A percentile compares a stretch with the other conserved stretches of the same genome.
Evolutionary conservation across 257 asterid species (phyloP).

Genomic region (Solanum tarapatanum): DNA sequence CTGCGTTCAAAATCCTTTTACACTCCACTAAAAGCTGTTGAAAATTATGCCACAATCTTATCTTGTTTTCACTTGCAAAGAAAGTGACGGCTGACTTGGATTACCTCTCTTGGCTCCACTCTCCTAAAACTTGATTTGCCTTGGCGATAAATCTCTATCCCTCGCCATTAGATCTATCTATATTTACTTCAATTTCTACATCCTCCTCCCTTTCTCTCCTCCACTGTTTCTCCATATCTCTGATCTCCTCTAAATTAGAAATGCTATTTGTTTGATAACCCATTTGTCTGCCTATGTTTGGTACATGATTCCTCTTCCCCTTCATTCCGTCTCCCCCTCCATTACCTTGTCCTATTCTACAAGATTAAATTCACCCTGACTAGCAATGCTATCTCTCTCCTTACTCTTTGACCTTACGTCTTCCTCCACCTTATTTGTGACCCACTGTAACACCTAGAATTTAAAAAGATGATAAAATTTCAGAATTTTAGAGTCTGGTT

Average conservation of each 20-base stretch:
- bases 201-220: not conserved
- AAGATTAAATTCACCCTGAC: not conserved
- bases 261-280: too few relatives aligned
- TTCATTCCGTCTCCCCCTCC: too few relatives aligned
- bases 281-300: not conserved
- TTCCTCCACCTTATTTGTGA: too few relatives aligned
- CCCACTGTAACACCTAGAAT: rapidly evolving
- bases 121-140: not conserved
- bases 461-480: too few relatives aligned
- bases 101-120: not conserved
- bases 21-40: not conserved
- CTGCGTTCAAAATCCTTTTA: too few relatives aligned
- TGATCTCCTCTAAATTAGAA: not conserved
- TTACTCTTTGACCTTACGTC: not conserved
- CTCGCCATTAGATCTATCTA: not conserved
- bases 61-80: too few relatives aligned
- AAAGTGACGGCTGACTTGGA: not conserved
- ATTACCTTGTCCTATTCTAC: not conserved
- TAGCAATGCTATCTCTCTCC: not conserved
- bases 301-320: not conserved
- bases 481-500: not conserved
- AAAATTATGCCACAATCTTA: not conserved
- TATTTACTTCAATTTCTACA: not conserved
- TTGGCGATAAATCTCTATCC: not conserved
- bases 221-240: too few relatives aligned